Percentiles rank a stretch among this genome's conserved stretches.
These are phyloP conservation scores for Sphagnurus paluster DNA, from an alignment of 1,284 basidiomycete genomes.

Conservation along the genomic window DNA sequence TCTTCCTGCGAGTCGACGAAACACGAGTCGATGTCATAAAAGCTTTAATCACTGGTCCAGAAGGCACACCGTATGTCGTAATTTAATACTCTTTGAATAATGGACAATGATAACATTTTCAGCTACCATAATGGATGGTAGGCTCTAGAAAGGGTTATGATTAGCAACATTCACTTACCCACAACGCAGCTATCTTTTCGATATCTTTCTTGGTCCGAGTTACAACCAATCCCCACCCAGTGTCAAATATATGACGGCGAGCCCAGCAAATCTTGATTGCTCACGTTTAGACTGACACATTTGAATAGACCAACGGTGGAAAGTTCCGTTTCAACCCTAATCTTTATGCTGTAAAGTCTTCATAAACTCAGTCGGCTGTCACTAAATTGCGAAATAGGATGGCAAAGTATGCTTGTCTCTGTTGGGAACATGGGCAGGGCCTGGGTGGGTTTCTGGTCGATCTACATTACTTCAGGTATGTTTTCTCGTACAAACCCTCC, in stretches of 20 bases:
- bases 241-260: slow-evolving; percentile 89
- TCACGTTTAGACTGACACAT: slow-evolving; percentile 7
- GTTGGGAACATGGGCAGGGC: slow-evolving; percentile 89
- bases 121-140: slow-evolving; percentile 86
- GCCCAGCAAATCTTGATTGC: slow-evolving; percentile 19
- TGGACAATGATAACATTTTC: slow-evolving; percentile 7
- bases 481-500: slow-evolving; percentile 6
- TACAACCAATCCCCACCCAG: slow-evolving; percentile 82
- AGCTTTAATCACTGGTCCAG: slow-evolving; percentile 85
- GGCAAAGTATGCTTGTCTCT: slow-evolving; percentile 91
- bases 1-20: slow-evolving; percentile 87
- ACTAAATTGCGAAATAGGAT: slow-evolving; percentile 47
- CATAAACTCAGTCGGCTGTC: not conserved
- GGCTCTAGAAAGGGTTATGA: slow-evolving; percentile 24
- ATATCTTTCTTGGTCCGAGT: slow-evolving; percentile 84
- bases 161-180: slow-evolving; percentile 3
- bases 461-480: slow-evolving; percentile 80
- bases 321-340: slow-evolving; percentile 91
- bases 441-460: slow-evolving; percentile 85
- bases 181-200: slow-evolving; percentile 67
- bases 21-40: slow-evolving; percentile 89
- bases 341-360: slow-evolving; percentile 69
- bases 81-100: slow-evolving; percentile 3
- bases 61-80: slow-evolving; percentile 83
- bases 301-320: slow-evolving; percentile 79